Conservation (phyloP, 1,284 basidiomycete genomes). For the Phlebopus sp. region DNA sequence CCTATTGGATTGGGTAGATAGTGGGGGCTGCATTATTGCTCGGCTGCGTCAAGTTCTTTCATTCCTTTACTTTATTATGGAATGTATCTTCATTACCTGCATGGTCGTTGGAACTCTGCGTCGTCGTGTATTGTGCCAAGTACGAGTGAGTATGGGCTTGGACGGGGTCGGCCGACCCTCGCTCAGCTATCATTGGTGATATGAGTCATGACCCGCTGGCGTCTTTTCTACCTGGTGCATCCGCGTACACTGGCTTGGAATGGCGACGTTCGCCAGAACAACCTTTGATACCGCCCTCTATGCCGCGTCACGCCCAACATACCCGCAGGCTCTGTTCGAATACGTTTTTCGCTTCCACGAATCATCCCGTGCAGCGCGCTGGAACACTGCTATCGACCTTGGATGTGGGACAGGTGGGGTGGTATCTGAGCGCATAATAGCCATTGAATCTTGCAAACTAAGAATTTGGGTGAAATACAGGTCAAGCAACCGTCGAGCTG, state of each 20-base stretch:
- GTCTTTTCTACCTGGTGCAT: no score
- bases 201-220: no score
- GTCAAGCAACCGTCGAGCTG: conserved; percentile 67
- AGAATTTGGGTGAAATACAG: conserved; percentile 29
- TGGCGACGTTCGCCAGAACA: conserved; percentile 68
- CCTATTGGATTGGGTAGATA: background rate
- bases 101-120: no score
- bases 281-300: conserved; percentile 66
- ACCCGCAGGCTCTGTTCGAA: conserved; percentile 62
- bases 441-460: background rate
- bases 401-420: conserved; percentile 80
- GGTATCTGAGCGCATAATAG: conserved; percentile 18
- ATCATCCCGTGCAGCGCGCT: conserved; percentile 33
- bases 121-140: no score
- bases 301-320: conserved; percentile 63
- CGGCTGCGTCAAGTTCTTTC: background rate
- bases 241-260: conserved; percentile 23
- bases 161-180: no score
- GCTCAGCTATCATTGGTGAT: no score
- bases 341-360: conserved; percentile 59
- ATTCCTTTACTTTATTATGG: conserved; percentile 2
- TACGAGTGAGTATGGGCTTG: no score
- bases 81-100: background rate
- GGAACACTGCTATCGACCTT: conserved; percentile 66
- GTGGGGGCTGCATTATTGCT: background rate